These are phyloP conservation scores for Metschnikowia bowlesiae DNA, from an alignment of 805 yeast genomes.

Conservation along the genomic window DNA sequence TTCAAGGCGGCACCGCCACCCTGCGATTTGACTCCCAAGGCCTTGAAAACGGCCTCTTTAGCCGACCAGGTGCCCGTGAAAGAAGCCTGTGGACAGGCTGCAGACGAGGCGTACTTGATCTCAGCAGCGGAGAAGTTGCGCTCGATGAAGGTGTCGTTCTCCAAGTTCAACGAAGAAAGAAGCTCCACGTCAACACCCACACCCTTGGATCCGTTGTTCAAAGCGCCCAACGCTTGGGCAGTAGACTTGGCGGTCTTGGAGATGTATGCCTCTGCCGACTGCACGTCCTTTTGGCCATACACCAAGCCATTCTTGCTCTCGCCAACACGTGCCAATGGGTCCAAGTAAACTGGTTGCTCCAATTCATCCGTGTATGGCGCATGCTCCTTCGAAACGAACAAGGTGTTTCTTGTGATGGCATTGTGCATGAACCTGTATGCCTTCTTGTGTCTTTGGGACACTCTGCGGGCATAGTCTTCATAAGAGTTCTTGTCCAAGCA, in stretches of 20 bases:
- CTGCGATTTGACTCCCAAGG: conserved; percentile 78
- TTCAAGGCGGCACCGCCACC: conserved; percentile 95
- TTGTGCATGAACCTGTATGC: conserved; percentile 95
- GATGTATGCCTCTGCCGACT: conserved; percentile 42
- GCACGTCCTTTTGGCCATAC: conserved; percentile 50
- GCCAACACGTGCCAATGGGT: conserved; percentile 83
- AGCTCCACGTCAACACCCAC: conserved; percentile 98
- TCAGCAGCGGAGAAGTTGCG: conserved; percentile 87
- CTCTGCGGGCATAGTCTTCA: conserved; percentile 66
- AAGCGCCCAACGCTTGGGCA: conserved; percentile 53
- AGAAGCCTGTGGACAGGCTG: conserved; percentile 81
- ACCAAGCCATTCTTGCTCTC: conserved; percentile 38
- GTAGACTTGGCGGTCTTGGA: conserved; percentile 51
- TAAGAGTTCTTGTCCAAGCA: conserved; percentile 70
- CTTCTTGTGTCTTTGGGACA: conserved; percentile 73
- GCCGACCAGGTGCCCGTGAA: conserved; percentile 99
- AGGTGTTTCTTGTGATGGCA: conserved; percentile 83
- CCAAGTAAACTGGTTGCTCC: conserved; percentile 88
- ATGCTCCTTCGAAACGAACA: conserved; percentile 89
- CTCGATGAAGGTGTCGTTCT: conserved; percentile 86
- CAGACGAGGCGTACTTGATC: conserved; percentile 66
- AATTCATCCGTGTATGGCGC: conserved; percentile 89
- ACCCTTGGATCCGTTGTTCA: conserved; percentile 58
- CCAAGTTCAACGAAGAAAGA: conserved; percentile 71
- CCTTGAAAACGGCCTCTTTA: conserved; percentile 97